phyloP scores from a whole-genome alignment of 2,329 filamentous ascomycete genomes.

The Penicillium sp. region DNA sequence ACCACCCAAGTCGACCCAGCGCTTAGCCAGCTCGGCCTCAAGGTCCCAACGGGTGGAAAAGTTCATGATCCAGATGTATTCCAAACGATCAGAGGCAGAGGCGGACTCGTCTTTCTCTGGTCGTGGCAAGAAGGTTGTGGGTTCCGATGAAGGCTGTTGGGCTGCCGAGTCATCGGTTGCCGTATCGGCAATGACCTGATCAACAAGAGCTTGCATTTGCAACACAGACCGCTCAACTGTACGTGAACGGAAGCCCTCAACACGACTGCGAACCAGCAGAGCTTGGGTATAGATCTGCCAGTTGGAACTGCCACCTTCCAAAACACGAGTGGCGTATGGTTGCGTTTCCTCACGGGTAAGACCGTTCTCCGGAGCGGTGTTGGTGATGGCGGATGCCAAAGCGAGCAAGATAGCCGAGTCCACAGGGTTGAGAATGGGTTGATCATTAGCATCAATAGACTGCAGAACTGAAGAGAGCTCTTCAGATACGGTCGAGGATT shows the following conservation, averaged over 20 bases:
- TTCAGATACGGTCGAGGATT: slow-evolving; percentile 39
- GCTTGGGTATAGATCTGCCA: slow-evolving; percentile 98
- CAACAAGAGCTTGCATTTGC: slow-evolving; percentile 91
- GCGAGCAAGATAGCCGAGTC: slow-evolving; percentile 86
- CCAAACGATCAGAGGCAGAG: slow-evolving; percentile 67
- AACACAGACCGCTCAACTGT: slow-evolving; percentile 87
- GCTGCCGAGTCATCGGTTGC: slow-evolving; percentile 44
- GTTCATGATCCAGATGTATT: slow-evolving; percentile 79
- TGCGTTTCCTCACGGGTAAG: slow-evolving; percentile 91
- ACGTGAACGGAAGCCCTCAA: slow-evolving; percentile 82
- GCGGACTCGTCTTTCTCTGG: slow-evolving; percentile 76
- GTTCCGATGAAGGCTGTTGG: slow-evolving; percentile 43
- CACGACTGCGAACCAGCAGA: slow-evolving; percentile 80
- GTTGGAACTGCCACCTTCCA: slow-evolving; percentile 86
- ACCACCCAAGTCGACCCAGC: slow-evolving; percentile 89
- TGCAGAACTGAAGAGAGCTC: slow-evolving; percentile 63
- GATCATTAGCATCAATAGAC: slow-evolving; percentile 70
- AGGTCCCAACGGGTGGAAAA: slow-evolving; percentile 91
- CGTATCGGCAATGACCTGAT: slow-evolving; percentile 91
- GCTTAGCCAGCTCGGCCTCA: slow-evolving; percentile 82
- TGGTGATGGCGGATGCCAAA: slow-evolving; percentile 81
- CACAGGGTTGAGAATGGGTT: slow-evolving; percentile 76
- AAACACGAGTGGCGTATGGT: slow-evolving; percentile 83
- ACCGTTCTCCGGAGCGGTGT: slow-evolving; percentile 79
- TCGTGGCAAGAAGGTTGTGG: slow-evolving; percentile 78